Percentiles rank a stretch among this genome's conserved stretches.
Evolutionary conservation across 495 filamentous ascomycete genomes (phyloP).

Genomic region (Xylaria grammica): DNA sequence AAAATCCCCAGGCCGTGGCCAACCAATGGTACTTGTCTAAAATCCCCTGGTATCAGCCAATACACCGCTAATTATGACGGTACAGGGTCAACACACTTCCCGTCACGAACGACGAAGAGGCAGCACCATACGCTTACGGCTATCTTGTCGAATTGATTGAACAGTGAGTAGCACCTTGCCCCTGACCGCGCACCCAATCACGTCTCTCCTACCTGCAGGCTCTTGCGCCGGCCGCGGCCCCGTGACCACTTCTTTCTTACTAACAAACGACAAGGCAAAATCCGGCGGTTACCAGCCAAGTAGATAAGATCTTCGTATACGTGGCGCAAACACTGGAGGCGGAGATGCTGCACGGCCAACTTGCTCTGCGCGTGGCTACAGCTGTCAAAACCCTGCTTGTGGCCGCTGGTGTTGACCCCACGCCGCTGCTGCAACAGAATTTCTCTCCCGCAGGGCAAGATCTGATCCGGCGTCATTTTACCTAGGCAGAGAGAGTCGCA

Average conservation of each 20-base stretch:
- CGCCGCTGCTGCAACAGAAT: conserved; percentile 65
- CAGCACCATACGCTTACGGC: conserved; percentile 93
- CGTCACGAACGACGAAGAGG: conserved; percentile 94
- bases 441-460: conserved; percentile 78
- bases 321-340: conserved; percentile 88
- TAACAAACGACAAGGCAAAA: conserved; percentile 69
- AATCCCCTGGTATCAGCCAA: neutral
- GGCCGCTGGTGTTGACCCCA: conserved; percentile 70
- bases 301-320: conserved; percentile 77
- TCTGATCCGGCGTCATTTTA: conserved; percentile 73
- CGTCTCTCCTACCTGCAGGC: neutral
- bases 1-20: conserved; percentile 72
- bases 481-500: conserved; percentile 41
- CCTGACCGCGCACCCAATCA: neutral
- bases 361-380: conserved; percentile 70
- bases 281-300: conserved; percentile 74
- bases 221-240: neutral
- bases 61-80: neutral
- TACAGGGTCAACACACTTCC: conserved; percentile 76
- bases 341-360: conserved; percentile 85
- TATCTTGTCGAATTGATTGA: conserved; percentile 92
- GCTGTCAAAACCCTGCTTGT: conserved; percentile 76
- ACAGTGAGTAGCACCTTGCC: conserved; percentile 66
- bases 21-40: conserved; percentile 64
- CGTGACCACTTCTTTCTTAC: neutral